Conservation (phyloP, 2,329 filamentous ascomycete genomes). For the Clathrospora elynae region DNA sequence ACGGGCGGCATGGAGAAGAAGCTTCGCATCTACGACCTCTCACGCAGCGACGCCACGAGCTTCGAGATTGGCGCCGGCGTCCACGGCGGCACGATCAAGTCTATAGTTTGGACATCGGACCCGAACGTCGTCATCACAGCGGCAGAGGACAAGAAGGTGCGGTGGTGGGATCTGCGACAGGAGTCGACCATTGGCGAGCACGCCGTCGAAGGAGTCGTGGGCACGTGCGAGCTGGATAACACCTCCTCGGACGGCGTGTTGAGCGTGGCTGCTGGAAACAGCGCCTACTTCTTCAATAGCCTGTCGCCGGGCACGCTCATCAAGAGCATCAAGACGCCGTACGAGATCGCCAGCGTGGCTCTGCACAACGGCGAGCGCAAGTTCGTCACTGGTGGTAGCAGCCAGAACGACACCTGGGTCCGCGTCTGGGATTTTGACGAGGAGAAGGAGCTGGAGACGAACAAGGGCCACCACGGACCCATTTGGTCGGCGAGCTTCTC, state of each 20-base stretch:
- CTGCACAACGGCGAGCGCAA: conserved; percentile 80
- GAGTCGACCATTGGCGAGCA: conserved; percentile 76
- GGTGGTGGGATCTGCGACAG: conserved; percentile 90
- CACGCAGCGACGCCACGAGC: conserved; percentile 61
- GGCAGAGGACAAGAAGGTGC: conserved; percentile 84
- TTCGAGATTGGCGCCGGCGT: conserved; percentile 88
- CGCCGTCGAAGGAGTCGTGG: conserved; percentile 81
- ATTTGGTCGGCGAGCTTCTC: conserved; percentile 97
- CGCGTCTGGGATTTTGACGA: conserved; percentile 88
- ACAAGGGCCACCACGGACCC: conserved; percentile 95
- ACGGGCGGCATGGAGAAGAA: conserved; percentile 97
- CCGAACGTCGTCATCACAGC: conserved; percentile 89
- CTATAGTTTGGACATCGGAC: conserved; percentile 90
- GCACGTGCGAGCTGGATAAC: conserved; percentile 82
- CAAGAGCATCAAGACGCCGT: conserved; percentile 78
- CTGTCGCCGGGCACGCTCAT: conserved; percentile 69
- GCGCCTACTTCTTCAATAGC: conserved; percentile 89
- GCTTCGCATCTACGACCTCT: conserved; percentile 88
- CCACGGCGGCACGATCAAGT: conserved; percentile 90
- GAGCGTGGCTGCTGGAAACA: conserved; percentile 91
- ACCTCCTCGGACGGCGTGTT: conserved; percentile 71
- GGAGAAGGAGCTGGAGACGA: conserved; percentile 82
- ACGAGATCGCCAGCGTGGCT: conserved; percentile 89
- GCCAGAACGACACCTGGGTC: conserved; percentile 84
- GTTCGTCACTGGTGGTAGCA: conserved; percentile 87